Conservation (phyloP, 2,329 filamentous ascomycete species). For the Aspergillus versicolor region DNA sequence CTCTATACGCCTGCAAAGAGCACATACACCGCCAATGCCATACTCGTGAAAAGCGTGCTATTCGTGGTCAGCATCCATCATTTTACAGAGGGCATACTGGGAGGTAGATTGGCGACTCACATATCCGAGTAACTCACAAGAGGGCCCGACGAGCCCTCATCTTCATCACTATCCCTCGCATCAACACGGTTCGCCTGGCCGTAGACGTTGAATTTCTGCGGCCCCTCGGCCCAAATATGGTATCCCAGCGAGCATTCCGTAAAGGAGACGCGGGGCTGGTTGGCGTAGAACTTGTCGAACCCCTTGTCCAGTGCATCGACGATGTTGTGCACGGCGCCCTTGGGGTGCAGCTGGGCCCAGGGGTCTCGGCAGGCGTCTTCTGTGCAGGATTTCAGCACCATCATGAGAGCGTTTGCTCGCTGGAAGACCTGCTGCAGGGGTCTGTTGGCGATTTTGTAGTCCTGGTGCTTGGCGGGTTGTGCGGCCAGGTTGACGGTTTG, state of each 20-base stretch:
- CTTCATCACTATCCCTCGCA: neutral
- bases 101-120: neutral
- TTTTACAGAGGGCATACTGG: neutral
- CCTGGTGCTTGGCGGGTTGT: neutral
- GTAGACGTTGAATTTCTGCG: conserved; percentile 6
- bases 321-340: conserved; percentile 5
- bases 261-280: neutral
- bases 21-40: neutral
- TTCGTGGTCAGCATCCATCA: neutral
- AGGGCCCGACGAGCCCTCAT: neutral
- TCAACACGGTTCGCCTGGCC: neutral
- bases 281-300: conserved; percentile 8
- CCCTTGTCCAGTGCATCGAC: neutral
- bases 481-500: conserved; percentile 9
- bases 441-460: neutral
- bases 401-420: conserved; percentile 36
- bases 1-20: neutral
- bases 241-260: conserved; percentile 1
- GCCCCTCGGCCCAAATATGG: neutral
- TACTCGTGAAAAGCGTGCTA: neutral
- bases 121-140: neutral
- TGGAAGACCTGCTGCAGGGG: conserved; percentile 16
- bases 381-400: conserved; percentile 41
- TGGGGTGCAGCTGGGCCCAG: conserved; percentile 35
- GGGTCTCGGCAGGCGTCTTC: conserved; percentile 33